A percentile compares a stretch with the other conserved stretches of the same genome.
Conservation (phyloP, 73 alveolate genomes). For the Stentor coeruleus region DNA sequence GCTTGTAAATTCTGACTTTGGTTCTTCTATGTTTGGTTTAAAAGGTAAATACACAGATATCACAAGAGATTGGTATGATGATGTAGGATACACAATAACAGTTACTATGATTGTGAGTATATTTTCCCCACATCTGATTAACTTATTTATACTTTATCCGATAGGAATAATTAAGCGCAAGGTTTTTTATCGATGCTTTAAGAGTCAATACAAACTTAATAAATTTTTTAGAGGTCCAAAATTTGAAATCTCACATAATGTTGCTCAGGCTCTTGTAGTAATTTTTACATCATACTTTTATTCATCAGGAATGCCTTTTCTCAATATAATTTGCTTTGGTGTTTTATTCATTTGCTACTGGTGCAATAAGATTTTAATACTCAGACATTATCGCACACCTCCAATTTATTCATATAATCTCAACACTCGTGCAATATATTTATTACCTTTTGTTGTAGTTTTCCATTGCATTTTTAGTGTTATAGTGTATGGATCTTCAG, state of each 20-base stretch:
- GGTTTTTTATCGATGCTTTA: background rate
- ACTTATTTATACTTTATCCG: background rate
- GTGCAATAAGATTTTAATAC: background rate
- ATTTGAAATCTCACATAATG: background rate
- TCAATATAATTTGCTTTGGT: background rate
- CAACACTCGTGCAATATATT: slow-evolving; percentile 8
- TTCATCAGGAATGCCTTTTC: background rate
- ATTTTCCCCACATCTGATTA: background rate
- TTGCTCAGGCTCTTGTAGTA: background rate
- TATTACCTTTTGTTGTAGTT: slow-evolving; percentile 48
- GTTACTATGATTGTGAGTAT: background rate
- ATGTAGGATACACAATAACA: background rate
- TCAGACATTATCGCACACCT: background rate
- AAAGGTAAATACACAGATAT: background rate
- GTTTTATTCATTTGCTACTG: background rate
- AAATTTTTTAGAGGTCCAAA: background rate
- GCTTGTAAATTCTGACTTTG: slow-evolving; percentile 39
- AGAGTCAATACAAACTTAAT: background rate
- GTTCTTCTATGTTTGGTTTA: slow-evolving; percentile 27
- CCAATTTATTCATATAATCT: background rate
- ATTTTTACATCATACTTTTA: background rate
- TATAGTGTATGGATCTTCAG: slow-evolving; percentile 58
- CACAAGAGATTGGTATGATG: background rate
- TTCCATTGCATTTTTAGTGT: slow-evolving; percentile 51
- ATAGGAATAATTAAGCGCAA: background rate